These are phyloP conservation scores for Coffea canephora DNA, from an alignment of 257 asterid genomes.

Conservation along the genomic window DNA sequence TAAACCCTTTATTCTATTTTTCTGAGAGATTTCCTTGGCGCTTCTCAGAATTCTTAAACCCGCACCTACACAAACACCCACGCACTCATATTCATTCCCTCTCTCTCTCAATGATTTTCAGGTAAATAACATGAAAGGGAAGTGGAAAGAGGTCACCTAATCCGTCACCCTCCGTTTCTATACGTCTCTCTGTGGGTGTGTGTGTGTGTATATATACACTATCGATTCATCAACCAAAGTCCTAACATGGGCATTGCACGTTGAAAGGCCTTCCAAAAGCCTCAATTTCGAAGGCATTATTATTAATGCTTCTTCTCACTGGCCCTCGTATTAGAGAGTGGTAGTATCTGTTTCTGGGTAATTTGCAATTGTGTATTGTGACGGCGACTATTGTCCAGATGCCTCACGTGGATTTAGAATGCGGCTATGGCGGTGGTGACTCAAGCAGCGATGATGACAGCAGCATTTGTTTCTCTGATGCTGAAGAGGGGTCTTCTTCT, in stretches of 20 bases:
- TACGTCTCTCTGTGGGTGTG: too few relatives aligned
- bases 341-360: slow-evolving; percentile 25
- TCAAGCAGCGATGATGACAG: slow-evolving; percentile 33
- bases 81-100: not conserved
- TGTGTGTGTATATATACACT: not conserved
- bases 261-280: not conserved
- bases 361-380: not conserved
- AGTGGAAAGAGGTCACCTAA: slow-evolving; percentile 45
- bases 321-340: not conserved
- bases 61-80: not conserved
- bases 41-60: slow-evolving; percentile 1
- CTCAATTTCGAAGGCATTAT: slow-evolving; percentile 18
- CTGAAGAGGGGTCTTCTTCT: slow-evolving; percentile 64
- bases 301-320: slow-evolving; percentile 14
- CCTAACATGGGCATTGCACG: not conserved
- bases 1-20: slow-evolving; percentile 4
- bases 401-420: slow-evolving; percentile 63
- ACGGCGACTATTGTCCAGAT: slow-evolving; percentile 41
- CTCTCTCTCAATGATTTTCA: slow-evolving; percentile 9
- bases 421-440: slow-evolving; percentile 47
- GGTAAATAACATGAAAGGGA: slow-evolving; percentile 27
- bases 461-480: slow-evolving; percentile 74
- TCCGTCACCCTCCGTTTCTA: slow-evolving; percentile 22
- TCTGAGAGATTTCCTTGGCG: slow-evolving; percentile 21
- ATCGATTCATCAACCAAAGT: not conserved